Conservation (phyloP, 352 stramenopile species). For the Globisporangium ultimum region DNA sequence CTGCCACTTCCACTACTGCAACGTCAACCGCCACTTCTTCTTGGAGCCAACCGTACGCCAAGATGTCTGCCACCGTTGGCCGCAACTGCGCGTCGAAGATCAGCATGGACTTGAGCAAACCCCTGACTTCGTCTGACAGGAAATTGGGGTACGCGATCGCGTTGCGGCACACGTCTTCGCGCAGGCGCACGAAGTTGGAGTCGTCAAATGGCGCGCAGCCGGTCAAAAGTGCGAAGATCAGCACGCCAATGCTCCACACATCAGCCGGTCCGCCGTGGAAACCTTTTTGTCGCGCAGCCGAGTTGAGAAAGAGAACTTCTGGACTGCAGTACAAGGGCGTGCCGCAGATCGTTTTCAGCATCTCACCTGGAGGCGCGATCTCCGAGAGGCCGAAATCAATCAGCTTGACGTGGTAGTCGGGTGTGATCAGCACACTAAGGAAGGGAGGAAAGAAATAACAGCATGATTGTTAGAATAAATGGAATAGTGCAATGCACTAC, state of each 20-base stretch:
- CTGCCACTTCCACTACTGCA: neutral
- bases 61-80: slow-evolving; percentile 55
- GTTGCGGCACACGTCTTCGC: slow-evolving; percentile 65
- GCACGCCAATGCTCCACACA: slow-evolving; percentile 74
- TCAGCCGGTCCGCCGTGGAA: slow-evolving; percentile 65
- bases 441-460: slow-evolving; percentile 1
- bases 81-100: slow-evolving; percentile 55
- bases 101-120: slow-evolving; percentile 64
- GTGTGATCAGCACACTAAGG: slow-evolving; percentile 87
- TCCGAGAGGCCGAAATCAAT: slow-evolving; percentile 96
- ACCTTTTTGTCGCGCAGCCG: slow-evolving; percentile 29
- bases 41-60: slow-evolving; percentile 61
- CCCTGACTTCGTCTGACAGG: slow-evolving; percentile 60
- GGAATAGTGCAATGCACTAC: neutral
- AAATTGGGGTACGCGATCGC: slow-evolving; percentile 60
- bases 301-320: slow-evolving; percentile 70
- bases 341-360: slow-evolving; percentile 69
- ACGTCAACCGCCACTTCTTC: slow-evolving; percentile 1
- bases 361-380: slow-evolving; percentile 66
- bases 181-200: slow-evolving; percentile 61
- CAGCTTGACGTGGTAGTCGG: slow-evolving; percentile 91
- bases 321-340: slow-evolving; percentile 83
- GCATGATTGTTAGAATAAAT: neutral
- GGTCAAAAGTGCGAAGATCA: slow-evolving; percentile 82
- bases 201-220: slow-evolving; percentile 81